These are phyloP conservation scores for Volvox carteri DNA, from an alignment of 163 green algal genomes.

Conservation along the genomic window DNA sequence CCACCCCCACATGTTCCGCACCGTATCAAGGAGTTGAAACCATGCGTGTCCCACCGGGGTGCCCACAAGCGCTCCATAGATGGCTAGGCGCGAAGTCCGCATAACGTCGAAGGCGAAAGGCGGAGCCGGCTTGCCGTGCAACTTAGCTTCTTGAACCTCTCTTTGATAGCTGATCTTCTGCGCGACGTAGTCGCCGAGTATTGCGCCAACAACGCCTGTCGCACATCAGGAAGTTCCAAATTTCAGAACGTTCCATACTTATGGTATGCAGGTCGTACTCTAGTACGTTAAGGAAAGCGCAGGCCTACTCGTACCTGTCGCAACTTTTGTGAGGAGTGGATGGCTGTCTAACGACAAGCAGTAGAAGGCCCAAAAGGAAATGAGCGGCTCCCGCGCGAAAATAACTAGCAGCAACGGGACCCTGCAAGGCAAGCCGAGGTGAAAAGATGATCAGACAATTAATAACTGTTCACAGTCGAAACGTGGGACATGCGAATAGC, in stretches of 20 bases:
- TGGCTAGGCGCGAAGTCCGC: conserved; percentile 57
- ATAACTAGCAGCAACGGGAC: conserved; percentile 26
- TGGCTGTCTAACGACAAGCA: conserved; percentile 24
- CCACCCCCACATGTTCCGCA: conserved; percentile 12
- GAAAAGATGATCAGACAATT: too few species aligned
- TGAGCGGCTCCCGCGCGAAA: conserved; percentile 19
- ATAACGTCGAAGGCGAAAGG: conserved; percentile 59
- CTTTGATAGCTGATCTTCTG: conserved; percentile 25
- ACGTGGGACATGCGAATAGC: too few species aligned
- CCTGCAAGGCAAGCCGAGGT: conserved; percentile 5
- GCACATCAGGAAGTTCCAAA: too few species aligned
- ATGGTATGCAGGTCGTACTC: too few species aligned
- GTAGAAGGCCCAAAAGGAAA: conserved; percentile 38
- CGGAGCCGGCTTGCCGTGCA: neutral
- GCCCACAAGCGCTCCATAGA: conserved; percentile 60
- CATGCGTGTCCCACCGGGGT: conserved; percentile 67
- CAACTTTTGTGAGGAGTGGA: conserved; percentile 43
- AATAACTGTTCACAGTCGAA: too few species aligned
- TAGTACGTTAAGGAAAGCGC: too few species aligned
- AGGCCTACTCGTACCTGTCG: conserved; percentile 46
- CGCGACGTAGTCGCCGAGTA: conserved; percentile 34
- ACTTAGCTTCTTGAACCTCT: neutral
- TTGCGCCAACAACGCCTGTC: conserved; percentile 41
- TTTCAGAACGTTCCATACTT: too few species aligned
- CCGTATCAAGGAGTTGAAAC: conserved; percentile 72